A percentile compares a stretch with the other conserved stretches of the same genome.
These are phyloP conservation scores for Ophiosphaerella korrae DNA, from an alignment of 2,329 filamentous ascomycete species.

Conservation along the genomic window DNA sequence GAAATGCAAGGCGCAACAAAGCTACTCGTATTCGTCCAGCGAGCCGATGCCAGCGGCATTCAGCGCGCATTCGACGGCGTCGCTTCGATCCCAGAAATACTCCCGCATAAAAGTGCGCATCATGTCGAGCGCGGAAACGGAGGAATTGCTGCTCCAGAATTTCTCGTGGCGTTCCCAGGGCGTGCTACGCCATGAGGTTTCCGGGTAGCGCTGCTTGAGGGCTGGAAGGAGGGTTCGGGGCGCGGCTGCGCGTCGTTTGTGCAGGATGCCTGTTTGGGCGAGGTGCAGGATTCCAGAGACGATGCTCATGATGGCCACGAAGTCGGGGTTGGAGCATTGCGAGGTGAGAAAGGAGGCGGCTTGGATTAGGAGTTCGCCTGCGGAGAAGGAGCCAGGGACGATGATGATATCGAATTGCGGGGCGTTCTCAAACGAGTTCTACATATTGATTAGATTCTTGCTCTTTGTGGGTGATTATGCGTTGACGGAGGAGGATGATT, in stretches of 20 bases:
- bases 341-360: conserved; percentile 33
- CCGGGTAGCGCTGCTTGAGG: conserved; percentile 35
- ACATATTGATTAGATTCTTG: conserved; percentile 19
- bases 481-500: conserved; percentile 4
- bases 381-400: conserved; percentile 39
- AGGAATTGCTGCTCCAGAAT: conserved; percentile 42
- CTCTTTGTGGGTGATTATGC: background rate
- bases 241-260: conserved; percentile 33
- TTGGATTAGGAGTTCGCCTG: conserved; percentile 23
- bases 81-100: conserved; percentile 45
- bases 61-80: conserved; percentile 38
- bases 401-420: conserved; percentile 45
- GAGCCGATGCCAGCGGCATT: conserved; percentile 33
- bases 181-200: conserved; percentile 34
- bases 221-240: conserved; percentile 29
- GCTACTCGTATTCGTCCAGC: conserved; percentile 28
- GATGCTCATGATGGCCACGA: conserved; percentile 38
- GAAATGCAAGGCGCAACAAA: conserved; percentile 22
- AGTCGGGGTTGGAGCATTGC: conserved; percentile 30
- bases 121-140: conserved; percentile 41
- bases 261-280: conserved; percentile 33
- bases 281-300: conserved; percentile 39
- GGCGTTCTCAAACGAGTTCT: conserved; percentile 44
- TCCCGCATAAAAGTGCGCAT: conserved; percentile 41
- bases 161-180: conserved; percentile 38